These are phyloP conservation scores for Amoebophrya sp. DNA, from an alignment of 169 alveolate genomes.

Conservation along the genomic window DNA sequence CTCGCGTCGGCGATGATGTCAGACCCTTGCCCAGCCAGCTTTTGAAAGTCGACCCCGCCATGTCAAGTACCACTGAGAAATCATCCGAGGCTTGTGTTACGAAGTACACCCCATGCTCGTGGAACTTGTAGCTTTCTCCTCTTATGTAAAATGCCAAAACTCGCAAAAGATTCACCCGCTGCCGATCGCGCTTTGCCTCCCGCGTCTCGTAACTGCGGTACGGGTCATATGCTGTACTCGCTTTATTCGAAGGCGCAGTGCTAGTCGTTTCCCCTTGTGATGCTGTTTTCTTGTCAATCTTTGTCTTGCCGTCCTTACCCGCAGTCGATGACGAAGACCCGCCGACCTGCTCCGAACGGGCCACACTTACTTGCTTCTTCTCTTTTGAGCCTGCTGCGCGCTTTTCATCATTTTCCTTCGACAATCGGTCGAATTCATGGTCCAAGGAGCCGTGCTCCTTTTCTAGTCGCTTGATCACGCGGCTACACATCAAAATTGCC, in stretches of 20 bases:
- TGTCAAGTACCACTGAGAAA: not conserved
- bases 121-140: not conserved
- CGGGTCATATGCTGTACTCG: too few relatives aligned
- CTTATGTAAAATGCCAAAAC: not conserved
- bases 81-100: not conserved
- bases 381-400: not conserved
- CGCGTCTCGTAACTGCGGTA: not conserved
- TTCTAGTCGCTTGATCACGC: not conserved
- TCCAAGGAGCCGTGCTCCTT: not conserved
- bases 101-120: not conserved
- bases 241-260: too few relatives aligned
- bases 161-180: not conserved
- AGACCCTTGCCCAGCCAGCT: not conserved
- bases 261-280: too few relatives aligned
- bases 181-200: not conserved
- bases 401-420: not conserved
- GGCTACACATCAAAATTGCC: not conserved
- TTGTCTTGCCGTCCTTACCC: too few relatives aligned
- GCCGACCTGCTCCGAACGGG: not conserved
- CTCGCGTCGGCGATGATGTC: not conserved
- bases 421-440: not conserved
- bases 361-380: not conserved
- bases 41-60: not conserved
- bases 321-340: not conserved
- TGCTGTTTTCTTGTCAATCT: too few relatives aligned